Evolutionary conservation across 73 alveolate genomes (phyloP), one percentile per base, ranked within the genome.

Genomic region (Effrenium voratum): DNA sequence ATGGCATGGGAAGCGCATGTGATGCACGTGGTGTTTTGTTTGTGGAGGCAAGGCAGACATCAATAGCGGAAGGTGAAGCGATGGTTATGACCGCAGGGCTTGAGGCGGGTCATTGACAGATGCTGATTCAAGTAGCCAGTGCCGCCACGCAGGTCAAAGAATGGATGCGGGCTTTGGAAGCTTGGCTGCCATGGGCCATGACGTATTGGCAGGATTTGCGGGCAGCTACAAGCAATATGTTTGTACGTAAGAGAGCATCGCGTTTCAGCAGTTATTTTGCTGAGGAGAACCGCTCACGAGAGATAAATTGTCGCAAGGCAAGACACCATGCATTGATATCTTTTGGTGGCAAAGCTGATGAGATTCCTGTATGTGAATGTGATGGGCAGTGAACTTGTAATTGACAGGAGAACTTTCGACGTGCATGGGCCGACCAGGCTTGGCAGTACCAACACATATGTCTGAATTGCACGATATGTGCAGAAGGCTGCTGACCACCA

Each of bases 141-240:
- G n/a, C n/a, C n/a, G n/a, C n/a, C n/a, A n/a, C n/a, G 36, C 87
- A 80, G 91, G 91, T 80, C 46, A 44, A 80, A 32, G 91, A 80
- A 32, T 80, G 91, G 91, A 47, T 15, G 70, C 45, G 46, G 32
- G 0, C 46, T 44, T 30, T 80, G 44, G 91, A 41, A 55, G 1
- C 87, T 41, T 76, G 87, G 87, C 87, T 43, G 32, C 16, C 19
- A 24, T 6, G 60, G 60, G 15, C n/a, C n/a, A n/a, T n/a, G n/a
- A n/a, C n/a, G n/a, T n/a, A n/a, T n/a, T n/a, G n/a, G n/a, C n/a
- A n/a, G n/a, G n/a, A n/a, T n/a, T n/a, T n/a, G n/a, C n/a, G n/a
- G n/a, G n/a, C n/a, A n/a, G n/a, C n/a, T n/a, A n/a, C n/a, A n/a
- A n/a, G n/a, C n/a, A n/a, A n/a, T n/a, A n/a, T n/a, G n/a, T n/a